Evolutionary conservation across 108 stramenopile genomes (phyloP).

Genomic region (Fragilariopsis cylindrus): DNA sequence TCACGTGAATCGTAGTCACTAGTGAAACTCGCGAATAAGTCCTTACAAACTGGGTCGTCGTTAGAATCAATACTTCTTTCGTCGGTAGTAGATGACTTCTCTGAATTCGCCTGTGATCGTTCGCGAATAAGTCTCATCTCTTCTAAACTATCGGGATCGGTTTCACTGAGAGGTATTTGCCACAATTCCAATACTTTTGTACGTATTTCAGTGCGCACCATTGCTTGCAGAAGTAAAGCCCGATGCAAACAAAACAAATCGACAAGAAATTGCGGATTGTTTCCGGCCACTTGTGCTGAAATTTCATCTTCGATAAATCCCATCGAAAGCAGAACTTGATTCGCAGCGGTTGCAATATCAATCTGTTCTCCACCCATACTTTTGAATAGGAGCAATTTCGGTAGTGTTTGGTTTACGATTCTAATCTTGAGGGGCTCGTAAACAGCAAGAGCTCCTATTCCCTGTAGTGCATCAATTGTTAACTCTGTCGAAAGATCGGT

Average conservation of each 20-base stretch:
- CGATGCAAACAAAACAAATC: constrained; percentile 69
- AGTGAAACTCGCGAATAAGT: constrained; percentile 50
- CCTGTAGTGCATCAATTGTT: constrained; percentile 44
- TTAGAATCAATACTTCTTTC: constrained; percentile 25
- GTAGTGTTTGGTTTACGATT: constrained; percentile 52
- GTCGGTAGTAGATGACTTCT: constrained; percentile 1
- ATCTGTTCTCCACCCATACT: constrained; percentile 27
- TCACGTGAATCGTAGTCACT: constrained; percentile 40
- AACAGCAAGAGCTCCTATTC: constrained; percentile 51
- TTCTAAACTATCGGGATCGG: constrained; percentile 17
- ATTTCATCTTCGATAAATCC: constrained; percentile 64
- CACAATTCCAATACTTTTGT: constrained; percentile 37
- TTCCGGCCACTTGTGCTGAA: constrained; percentile 53
- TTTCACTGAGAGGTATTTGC: constrained; percentile 34
- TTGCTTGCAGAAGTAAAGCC: constrained; percentile 55
- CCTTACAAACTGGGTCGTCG: constrained; percentile 19
- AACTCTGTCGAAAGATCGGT: constrained; percentile 22
- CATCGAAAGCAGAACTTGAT: constrained; percentile 53
- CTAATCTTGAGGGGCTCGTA: constrained; percentile 61
- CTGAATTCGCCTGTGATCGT: constrained; percentile 13
- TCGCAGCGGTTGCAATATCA: constrained; percentile 50
- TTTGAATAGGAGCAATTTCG: constrained; percentile 45
- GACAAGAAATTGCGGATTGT: constrained; percentile 54
- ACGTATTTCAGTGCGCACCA: constrained; percentile 61
- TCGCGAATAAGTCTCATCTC: constrained; percentile 25